Evolutionary conservation across 495 filamentous ascomycete genomes (phyloP), one percentile per base, ranked within the genome.

Genomic region (Talaromyces proteolyticus): DNA sequence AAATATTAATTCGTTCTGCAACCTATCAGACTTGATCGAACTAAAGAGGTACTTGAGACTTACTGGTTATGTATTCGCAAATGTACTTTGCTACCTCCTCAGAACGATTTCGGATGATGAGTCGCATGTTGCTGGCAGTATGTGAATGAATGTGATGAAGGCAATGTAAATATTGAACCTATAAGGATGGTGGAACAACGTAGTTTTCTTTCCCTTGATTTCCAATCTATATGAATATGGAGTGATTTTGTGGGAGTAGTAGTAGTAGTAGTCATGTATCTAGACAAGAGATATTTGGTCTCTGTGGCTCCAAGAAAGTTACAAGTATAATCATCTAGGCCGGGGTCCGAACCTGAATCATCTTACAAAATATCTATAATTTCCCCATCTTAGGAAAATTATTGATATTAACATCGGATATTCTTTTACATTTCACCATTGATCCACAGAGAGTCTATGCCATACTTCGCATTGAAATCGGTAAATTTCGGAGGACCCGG

Each of bases 1-100:
- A 92, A 40, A 75, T 63, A 44, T 85, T 82, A 72, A 94, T 90
- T 40, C 88, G 79, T 51, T 58, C 66, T 69, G 29, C 18, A 39
- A 14, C 26, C 25, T 20, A 42, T 29, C 8, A 10, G 10, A 2
- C 6, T 29, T 48, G 22, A 34, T 16, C 18, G 26, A 18, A 48
- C 44, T 18, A 42, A n/a, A 37, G 23, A 46, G 25, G 16, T 44
- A 12, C 18, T 44, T 29, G 37, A 38, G 36, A 60, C 74, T 60
- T 73, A 85, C 81, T 76, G 64, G 90, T 82, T 60, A 94, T 90
- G 71, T 92, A 92, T 58, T 89, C 80, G 47, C 87, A 86, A 53
- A 90, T 84, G 62, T 90, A 91, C 57, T 72, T 68, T 57, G 88
- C 87, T 34, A 83, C 84, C 40, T 74, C 65, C 7, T 73, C 62